Evolutionary conservation across 2,329 filamentous ascomycete genomes (phyloP), one percentile per base, ranked within the genome.

Genomic region (Penicillium rolfsii): DNA sequence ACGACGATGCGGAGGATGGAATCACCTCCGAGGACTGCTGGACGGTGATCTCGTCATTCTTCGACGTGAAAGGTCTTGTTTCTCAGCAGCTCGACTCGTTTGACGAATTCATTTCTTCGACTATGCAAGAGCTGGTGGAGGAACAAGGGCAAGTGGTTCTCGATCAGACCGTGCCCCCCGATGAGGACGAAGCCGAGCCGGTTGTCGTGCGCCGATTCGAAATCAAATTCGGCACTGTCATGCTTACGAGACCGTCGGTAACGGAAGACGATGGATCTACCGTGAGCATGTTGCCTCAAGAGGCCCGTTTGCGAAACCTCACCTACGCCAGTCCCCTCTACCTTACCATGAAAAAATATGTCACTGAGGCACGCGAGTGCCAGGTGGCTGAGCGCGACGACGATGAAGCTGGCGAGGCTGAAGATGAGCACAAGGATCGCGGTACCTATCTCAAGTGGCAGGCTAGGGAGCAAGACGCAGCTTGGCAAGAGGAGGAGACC

Each of bases 11-110:
- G 61, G 87, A 85, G 61, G 87, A 90, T 64, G 88, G 81, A 43
- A 97, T 98, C 80, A 97, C 93, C 28, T 91, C 93, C 63, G 95
- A 98, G 82, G 96, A 99, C 80, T 97, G 93, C 83, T 99, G 96
- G 95, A 91, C 90, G 67, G 94, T 98, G 73, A 98, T 99, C 76
- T 93, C 91, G 59, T 91, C 95, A 9, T 98, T 97, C 83, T 99
- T 99, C 81, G 92, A 97, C 70, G 86, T 88, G 64, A 99, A 98
- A 80, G 94, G 95, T 72, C 85, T 99, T 35, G 95, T 97, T 24
- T 97, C 95, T 16, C 94, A 99, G 79, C 95, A 99, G 82, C 89
- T 98, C 64, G 94, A 98, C 76, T 99, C 96, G 0, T 99, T 97
- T 80, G 93, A 99, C 79, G 93, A 98, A 75, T 99, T 99, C 73